Evolutionary conservation across 805 yeast genomes (phyloP).

Genomic region (Metschnikowia henanensis): DNA sequence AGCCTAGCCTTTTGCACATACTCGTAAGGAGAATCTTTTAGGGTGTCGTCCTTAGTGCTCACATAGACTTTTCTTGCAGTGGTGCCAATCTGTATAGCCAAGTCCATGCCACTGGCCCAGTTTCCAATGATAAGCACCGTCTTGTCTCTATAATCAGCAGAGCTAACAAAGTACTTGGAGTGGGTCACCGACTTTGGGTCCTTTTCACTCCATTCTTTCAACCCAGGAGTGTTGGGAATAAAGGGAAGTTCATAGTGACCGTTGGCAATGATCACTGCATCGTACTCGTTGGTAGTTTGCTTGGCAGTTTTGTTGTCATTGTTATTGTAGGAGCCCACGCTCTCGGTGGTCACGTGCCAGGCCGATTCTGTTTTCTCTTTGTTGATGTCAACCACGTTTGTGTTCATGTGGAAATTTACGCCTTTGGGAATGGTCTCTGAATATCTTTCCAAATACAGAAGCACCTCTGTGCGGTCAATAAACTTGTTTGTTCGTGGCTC

Average conservation of each 20-base stretch:
- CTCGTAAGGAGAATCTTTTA: conserved; percentile 9
- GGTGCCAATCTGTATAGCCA: conserved; percentile 59
- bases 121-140: conserved; percentile 68
- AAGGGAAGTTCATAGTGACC: conserved; percentile 40
- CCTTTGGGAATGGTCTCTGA: conserved; percentile 41
- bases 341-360: conserved; percentile 13
- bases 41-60: conserved; percentile 14
- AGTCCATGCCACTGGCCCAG: conserved; percentile 75
- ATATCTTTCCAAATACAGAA: conserved; percentile 59
- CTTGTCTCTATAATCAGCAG: conserved; percentile 24
- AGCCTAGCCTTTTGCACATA: conserved; percentile 11
- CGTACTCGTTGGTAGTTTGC: conserved; percentile 27
- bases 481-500: conserved; percentile 48
- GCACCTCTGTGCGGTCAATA: conserved; percentile 62
- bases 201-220: conserved; percentile 27
- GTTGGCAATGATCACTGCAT: conserved; percentile 40
- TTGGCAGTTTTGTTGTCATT: no score
- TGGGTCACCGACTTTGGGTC: conserved; percentile 30
- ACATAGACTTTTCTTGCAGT: conserved; percentile 19
- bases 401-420: conserved; percentile 28
- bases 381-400: conserved; percentile 30
- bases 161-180: conserved; percentile 34
- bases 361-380: conserved; percentile 7
- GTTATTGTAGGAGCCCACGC: conserved; percentile 7
- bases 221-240: conserved; percentile 34